Conservation (phyloP, 1,284 basidiomycete genomes). For the Ustilago vetiveriae region DNA sequence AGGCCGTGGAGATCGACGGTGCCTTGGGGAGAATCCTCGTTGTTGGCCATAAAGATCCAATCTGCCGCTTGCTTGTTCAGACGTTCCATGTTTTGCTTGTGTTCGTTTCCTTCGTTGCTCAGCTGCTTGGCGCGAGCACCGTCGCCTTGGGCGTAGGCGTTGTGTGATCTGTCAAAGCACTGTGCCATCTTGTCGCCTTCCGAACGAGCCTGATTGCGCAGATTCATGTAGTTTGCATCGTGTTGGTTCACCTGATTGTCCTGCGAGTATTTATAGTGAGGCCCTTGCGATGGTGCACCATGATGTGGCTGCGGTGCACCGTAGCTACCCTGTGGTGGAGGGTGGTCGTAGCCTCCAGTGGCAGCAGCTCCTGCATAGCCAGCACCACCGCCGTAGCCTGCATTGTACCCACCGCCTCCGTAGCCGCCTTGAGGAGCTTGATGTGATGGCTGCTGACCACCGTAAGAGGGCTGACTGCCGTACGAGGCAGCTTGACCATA, state of each 20-base stretch:
- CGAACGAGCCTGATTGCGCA: conserved; percentile 58
- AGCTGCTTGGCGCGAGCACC: conserved; percentile 84
- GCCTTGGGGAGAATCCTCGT: conserved; percentile 56
- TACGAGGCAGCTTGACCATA: conserved; percentile 25
- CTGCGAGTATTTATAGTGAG: conserved; percentile 50
- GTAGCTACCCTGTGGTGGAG: conserved; percentile 54
- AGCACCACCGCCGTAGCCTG: conserved; percentile 6
- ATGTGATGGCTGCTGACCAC: conserved; percentile 13
- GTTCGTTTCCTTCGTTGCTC: conserved; percentile 82
- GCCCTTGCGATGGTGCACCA: conserved; percentile 36
- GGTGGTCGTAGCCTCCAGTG: conserved; percentile 29
- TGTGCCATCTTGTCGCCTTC: conserved; percentile 65
- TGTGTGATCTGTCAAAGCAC: conserved; percentile 62
- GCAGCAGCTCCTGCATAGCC: conserved; percentile 30
- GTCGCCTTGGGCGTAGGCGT: conserved; percentile 77
- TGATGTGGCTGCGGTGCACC: conserved; percentile 31
- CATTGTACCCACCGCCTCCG: too few relatives aligned
- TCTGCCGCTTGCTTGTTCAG: conserved; percentile 85
- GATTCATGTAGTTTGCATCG: conserved; percentile 61
- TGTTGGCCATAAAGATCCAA: conserved; percentile 79
- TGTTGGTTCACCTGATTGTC: conserved; percentile 64
- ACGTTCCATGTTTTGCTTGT: conserved; percentile 81
- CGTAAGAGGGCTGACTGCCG: conserved; percentile 17
- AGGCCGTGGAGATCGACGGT: conserved; percentile 80
- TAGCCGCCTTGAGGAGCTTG: conserved; percentile 12